Evolutionary conservation across 2,329 filamentous ascomycete genomes (phyloP).

Genomic region (Scleromitrula shiraiana): DNA sequence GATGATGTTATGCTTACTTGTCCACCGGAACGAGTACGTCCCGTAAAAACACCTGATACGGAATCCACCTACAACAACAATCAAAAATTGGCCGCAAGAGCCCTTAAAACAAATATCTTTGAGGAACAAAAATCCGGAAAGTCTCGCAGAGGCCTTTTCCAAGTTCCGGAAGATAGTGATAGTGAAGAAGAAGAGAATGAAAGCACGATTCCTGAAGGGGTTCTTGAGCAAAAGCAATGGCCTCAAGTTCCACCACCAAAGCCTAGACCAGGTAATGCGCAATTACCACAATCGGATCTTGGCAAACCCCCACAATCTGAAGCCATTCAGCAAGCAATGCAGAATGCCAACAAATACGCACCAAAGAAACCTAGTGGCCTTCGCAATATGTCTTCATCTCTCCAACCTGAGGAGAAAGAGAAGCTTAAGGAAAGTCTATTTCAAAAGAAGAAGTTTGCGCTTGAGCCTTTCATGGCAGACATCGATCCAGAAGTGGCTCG

Average conservation of each 20-base stretch:
- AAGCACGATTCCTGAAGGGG: neutral
- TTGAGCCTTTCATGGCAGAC: neutral
- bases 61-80: too few species aligned
- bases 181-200: slow-evolving; percentile 1
- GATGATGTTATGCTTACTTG: too few species aligned
- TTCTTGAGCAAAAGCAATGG: slow-evolving; percentile 11
- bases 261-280: slow-evolving; percentile 11
- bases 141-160: neutral
- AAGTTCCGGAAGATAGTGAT: neutral
- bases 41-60: too few species aligned
- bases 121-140: neutral
- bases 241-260: slow-evolving; percentile 10
- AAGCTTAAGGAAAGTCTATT: too few species aligned
- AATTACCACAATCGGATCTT: slow-evolving; percentile 5
- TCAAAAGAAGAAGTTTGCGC: too few species aligned
- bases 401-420: slow-evolving; percentile 8
- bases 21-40: too few species aligned
- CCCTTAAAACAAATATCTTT: neutral
- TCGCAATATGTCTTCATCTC: slow-evolving; percentile 12
- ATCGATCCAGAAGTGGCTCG: neutral
- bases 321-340: slow-evolving; percentile 3
- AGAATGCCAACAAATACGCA: slow-evolving; percentile 8
- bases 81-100: neutral
- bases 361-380: slow-evolving; percentile 10
- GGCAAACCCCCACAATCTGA: neutral